Evolutionary conservation across 768 basidiomycete species (phyloP).

Genomic region (Cystoderma amianthinum): DNA sequence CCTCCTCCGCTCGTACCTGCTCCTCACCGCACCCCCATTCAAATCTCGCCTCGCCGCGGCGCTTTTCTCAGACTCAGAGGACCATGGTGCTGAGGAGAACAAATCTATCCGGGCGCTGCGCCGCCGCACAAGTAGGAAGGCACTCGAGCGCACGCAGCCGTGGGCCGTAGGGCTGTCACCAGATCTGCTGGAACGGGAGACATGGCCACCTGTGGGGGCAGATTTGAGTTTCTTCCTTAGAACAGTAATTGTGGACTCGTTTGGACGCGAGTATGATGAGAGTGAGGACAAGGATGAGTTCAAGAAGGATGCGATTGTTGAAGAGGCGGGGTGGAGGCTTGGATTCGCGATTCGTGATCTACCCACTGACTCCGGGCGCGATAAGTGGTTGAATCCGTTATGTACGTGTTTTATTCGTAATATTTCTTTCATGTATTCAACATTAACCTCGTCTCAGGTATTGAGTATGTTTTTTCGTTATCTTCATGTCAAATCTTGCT

Average conservation of each 20-base stretch:
- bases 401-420: constrained; percentile 40
- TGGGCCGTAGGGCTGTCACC: constrained; percentile 74
- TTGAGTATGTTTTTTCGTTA: constrained; percentile 33
- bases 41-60: constrained; percentile 61
- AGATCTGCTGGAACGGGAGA: constrained; percentile 62
- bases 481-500: constrained; percentile 1
- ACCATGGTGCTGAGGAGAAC: constrained; percentile 29
- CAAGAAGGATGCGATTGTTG: constrained; percentile 23
- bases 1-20: constrained; percentile 68
- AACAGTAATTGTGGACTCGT: constrained; percentile 80
- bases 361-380: constrained; percentile 52
- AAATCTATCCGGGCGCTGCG: constrained; percentile 26
- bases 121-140: constrained; percentile 17
- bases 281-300: constrained; percentile 12
- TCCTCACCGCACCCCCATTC: constrained; percentile 69
- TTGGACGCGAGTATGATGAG: constrained; percentile 34
- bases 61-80: constrained; percentile 71
- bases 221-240: constrained; percentile 80
- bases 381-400: constrained; percentile 78
- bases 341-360: constrained; percentile 83
- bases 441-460: too few relatives aligned
- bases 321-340: constrained; percentile 69
- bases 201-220: constrained; percentile 84
- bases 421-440: too few relatives aligned
- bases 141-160: constrained; percentile 19